phyloP scores from a whole-genome alignment of 371 early-diverging fungal genomes.

The Mucor sp. region DNA sequence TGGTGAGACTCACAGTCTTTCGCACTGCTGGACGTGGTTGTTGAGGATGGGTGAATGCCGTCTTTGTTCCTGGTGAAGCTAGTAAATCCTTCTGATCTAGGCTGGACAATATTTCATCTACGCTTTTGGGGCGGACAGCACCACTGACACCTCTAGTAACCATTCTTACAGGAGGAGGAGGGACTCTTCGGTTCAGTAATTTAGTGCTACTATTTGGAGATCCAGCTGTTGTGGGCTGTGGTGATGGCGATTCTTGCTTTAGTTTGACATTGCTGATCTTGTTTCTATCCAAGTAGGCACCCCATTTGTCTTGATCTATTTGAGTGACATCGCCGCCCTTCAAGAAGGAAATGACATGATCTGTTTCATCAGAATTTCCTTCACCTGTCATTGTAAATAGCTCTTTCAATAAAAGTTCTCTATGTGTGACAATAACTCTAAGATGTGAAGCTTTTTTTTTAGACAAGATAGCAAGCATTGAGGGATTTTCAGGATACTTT shows the following conservation, averaged over 20 bases:
- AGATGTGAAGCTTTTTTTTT: background rate
- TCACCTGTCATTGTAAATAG: slow-evolving; percentile 36
- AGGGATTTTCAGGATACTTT: background rate
- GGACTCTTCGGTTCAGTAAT: slow-evolving; percentile 29
- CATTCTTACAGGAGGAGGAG: slow-evolving; percentile 73
- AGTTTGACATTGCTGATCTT: slow-evolving; percentile 26
- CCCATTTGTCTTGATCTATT: slow-evolving; percentile 40
- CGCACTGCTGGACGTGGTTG: background rate
- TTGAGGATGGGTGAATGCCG: background rate
- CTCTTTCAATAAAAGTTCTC: slow-evolving; percentile 38
- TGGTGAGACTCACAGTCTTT: background rate
- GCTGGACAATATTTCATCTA: slow-evolving; percentile 59
- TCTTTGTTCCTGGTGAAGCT: background rate
- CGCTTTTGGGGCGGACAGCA: slow-evolving; percentile 63
- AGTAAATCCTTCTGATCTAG: slow-evolving; percentile 22
- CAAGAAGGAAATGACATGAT: slow-evolving; percentile 28
- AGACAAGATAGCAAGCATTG: background rate
- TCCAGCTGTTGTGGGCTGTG: background rate
- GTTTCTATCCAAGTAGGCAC: slow-evolving; percentile 34
- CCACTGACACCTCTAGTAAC: slow-evolving; percentile 74
- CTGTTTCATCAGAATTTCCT: slow-evolving; percentile 13
- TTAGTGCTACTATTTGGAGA: background rate
- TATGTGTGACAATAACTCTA: slow-evolving; percentile 34
- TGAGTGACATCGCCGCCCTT: slow-evolving; percentile 34
- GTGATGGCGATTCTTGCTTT: slow-evolving; percentile 10